Evolutionary conservation across 192 early-diverging fungal genomes (phyloP), one percentile per base, ranked within the genome.

Genomic region (Rhizophagus prolifer): DNA sequence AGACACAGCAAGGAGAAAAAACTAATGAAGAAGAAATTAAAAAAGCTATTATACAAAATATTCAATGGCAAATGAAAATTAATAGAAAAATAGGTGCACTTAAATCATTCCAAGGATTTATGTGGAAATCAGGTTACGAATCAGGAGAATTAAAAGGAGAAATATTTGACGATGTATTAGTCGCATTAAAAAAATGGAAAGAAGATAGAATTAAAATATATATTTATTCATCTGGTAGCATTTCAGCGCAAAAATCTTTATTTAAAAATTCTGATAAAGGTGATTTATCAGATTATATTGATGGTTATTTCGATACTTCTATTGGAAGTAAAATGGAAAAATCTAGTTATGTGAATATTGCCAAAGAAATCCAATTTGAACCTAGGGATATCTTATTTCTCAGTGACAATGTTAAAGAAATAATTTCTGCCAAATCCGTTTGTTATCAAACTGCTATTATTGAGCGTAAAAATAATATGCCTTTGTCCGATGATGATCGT

Each of bases 161-260:
- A n/a, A 83, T 99, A 13, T 99, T 93, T 76, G 84, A 88, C 14
- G 97, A 99, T 83, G 97, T 97, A 2, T 84, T 93, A 7, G 86
- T 87, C 12, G 92, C 92, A 2, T 88, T 99, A 0, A 82, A 91
- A 10, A 64, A 81, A 28, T 98, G 96, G 96, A 84, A 79, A 26
- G 65, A 81, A 21, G 71, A 78, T 6, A 88, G 86, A 28, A 85
- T 87, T 58, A 86, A 85, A 75, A 86, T 98, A 58, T 97, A 92
- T 79, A 97, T 99, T 44, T 99, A 98, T 87, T 97, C 96, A 31
- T 98, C 96, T 75, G 97, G 97, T 12, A 96, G 95, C 63, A 88
- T 99, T 6, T 83, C 86, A 46, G 97, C 96, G 0, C 97, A 99
- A 75, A 98, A 98, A 83, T 86, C 97, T 13, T 81, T 99, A 10